Evolutionary conservation across 2,329 filamentous ascomycete species (phyloP).

Genomic region (Metarhizium sp.): DNA sequence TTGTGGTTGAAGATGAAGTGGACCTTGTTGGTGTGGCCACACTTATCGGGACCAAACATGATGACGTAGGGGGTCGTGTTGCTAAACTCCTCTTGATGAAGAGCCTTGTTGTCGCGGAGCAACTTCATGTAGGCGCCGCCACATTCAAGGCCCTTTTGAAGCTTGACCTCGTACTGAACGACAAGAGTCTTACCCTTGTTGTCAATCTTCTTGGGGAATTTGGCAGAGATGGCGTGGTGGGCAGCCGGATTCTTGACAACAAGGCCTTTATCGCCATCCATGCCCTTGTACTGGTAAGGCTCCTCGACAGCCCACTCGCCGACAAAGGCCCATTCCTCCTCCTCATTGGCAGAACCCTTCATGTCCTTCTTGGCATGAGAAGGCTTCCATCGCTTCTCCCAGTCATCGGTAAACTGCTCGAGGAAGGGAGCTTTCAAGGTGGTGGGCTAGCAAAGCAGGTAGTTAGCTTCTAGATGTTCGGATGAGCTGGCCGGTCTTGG

Average conservation of each 20-base stretch:
- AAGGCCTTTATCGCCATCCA: slow-evolving; percentile 90
- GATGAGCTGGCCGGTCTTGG: neutral
- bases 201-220: slow-evolving; percentile 93
- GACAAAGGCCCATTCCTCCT: slow-evolving; percentile 13
- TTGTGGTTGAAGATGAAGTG: slow-evolving; percentile 99
- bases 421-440: slow-evolving; percentile 86
- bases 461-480: slow-evolving; percentile 11
- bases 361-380: slow-evolving; percentile 94
- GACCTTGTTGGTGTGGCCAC: slow-evolving; percentile 97
- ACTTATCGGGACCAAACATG: slow-evolving; percentile 99
- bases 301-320: slow-evolving; percentile 90
- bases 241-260: slow-evolving; percentile 97
- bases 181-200: slow-evolving; percentile 97
- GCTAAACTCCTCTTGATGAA: slow-evolving; percentile 95
- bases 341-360: slow-evolving; percentile 60
- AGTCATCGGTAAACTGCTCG: slow-evolving; percentile 97
- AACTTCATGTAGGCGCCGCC: slow-evolving; percentile 99
- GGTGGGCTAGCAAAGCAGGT: slow-evolving; percentile 59
- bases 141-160: slow-evolving; percentile 94
- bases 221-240: slow-evolving; percentile 98
- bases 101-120: slow-evolving; percentile 91
- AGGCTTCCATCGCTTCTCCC: slow-evolving; percentile 87
- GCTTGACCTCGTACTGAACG: slow-evolving; percentile 98
- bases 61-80: slow-evolving; percentile 97
- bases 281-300: slow-evolving; percentile 80